Base-by-base conservation (phyloP, 2,329 filamentous ascomycete genomes). In the Drechslerella stenobrocha region DNA sequence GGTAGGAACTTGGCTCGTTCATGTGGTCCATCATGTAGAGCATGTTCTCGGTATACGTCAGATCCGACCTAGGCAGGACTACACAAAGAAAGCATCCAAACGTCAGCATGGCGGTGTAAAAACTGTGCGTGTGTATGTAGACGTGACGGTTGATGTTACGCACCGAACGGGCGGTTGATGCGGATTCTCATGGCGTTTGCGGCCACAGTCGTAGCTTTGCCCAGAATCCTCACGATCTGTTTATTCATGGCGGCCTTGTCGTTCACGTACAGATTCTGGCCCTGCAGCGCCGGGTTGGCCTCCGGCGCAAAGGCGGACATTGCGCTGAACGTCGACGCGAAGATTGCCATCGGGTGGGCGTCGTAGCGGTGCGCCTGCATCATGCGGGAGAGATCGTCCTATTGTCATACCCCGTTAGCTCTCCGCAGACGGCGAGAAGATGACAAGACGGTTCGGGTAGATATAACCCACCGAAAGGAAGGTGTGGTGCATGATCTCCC, bases 1-100 rank as follows among this genome's bases (percentile, higher is more conserved):
- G 74, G 70, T 79, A 80, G 23, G 79, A 79, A n/a, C 74, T 71
- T 1, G 76, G 77, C 9, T 72, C 70, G 5, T 80, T 80, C 1
- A 82, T 76, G 58, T 82, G 74, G 64, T 82, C 80, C 51, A 83
- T 79, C 73, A 84, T 78, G 52, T 79, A 79, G 7, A 84, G 75
- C 60, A 84, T 78, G 72, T 84, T 84, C 58, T 80, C 81, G 0
- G 80, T 79, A 75, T 81, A 83, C 13, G 70, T 69, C 35, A 70
- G 30, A 35, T 72, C 58, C n/a, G 57, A 57, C 18, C 57, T 48
- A 13, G 57, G 58, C 8, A 63, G 47, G 1, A 61, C 58, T 63
- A n/a, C 6, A 30, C 2, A 23, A 13, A 11, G n/a, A 23, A 23
- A 47, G 34, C 24, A 37, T 24, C 1, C 34, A 6, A 3, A 11